Percentiles rank a stretch among this genome's conserved stretches.
Conservation (phyloP, 2,329 filamentous ascomycete species). For the Amesomyces nigricolor region DNA sequence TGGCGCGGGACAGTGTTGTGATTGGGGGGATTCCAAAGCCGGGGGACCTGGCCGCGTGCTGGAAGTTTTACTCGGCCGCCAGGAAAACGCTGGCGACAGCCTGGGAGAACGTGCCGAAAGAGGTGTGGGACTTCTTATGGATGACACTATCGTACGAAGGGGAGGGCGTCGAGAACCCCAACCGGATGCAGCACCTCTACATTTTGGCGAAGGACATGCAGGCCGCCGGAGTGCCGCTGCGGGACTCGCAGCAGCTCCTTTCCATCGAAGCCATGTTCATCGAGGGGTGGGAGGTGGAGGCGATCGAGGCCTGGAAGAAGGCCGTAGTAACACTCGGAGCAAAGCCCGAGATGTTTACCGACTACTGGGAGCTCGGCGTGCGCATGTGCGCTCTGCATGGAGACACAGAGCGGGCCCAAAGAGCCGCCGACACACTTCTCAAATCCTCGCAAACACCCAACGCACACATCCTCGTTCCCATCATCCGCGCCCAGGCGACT, state of each 20-base stretch:
- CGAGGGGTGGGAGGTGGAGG: conserved; percentile 53
- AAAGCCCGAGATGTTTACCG: conserved; percentile 41
- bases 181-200: conserved; percentile 56
- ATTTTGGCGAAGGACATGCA: conserved; percentile 61
- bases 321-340: conserved; percentile 49
- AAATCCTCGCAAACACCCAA: conserved; percentile 41
- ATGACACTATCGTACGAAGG: conserved; percentile 50
- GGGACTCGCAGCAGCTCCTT: conserved; percentile 54
- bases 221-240: conserved; percentile 50
- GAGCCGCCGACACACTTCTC: conserved; percentile 50
- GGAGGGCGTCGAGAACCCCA: conserved; percentile 44
- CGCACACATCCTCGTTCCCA: conserved; percentile 55
- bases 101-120: conserved; percentile 52
- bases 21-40: conserved; percentile 30
- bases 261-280: conserved; percentile 65
- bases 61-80: conserved; percentile 46
- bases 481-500: conserved; percentile 63
- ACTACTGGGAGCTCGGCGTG: conserved; percentile 61
- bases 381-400: conserved; percentile 56
- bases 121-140: conserved; percentile 64
- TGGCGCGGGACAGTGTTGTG: conserved; percentile 33
- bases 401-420: conserved; percentile 53
- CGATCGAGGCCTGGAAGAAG: conserved; percentile 59
- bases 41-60: conserved; percentile 33
- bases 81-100: conserved; percentile 39